Conservation (phyloP, 177 flowering plant species). For the Vitis hybrid region DNA sequence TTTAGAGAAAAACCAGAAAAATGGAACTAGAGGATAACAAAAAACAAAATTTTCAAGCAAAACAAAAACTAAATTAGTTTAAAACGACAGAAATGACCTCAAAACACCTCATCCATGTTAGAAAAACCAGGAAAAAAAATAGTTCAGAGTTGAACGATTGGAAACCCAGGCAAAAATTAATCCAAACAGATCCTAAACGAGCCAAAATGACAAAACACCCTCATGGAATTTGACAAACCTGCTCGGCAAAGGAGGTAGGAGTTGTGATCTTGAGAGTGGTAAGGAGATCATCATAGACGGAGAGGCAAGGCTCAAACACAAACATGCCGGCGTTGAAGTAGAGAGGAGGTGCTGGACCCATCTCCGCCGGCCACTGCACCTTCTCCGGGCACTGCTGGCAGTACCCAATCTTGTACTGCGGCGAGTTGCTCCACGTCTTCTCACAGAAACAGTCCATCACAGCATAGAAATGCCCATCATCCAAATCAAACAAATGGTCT, state of each 20-base stretch:
- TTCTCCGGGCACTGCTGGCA: constrained; percentile 81
- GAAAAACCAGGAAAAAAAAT: too few species aligned
- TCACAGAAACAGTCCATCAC: constrained; percentile 82
- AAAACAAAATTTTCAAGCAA: too few species aligned
- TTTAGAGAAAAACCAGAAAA: too few species aligned
- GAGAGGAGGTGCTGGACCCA: constrained; percentile 64
- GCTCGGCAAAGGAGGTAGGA: constrained; percentile 73
- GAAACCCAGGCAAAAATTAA: too few species aligned
- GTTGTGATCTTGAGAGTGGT: constrained; percentile 34
- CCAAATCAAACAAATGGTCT: constrained; percentile 77
- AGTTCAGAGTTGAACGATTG: too few species aligned
- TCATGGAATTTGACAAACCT: constrained; percentile 27
- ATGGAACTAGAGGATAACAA: too few species aligned
- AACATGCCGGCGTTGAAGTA: constrained; percentile 89
- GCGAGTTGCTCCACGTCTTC: constrained; percentile 71
- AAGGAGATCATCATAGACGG: constrained; percentile 47
- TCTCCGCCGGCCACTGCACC: constrained; percentile 61
- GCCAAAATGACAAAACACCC: not conserved
- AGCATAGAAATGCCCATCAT: constrained; percentile 67
- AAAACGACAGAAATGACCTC: too few species aligned
- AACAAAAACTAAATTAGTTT: too few species aligned
- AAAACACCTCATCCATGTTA: too few species aligned
- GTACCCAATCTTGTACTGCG: constrained; percentile 73
- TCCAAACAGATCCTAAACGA: too few species aligned
- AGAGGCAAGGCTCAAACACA: constrained; percentile 59